A percentile compares a stretch with the other conserved stretches of the same genome.
phyloP scores from a whole-genome alignment of 2,329 filamentous ascomycete species.

The Metarhizium brunneum region DNA sequence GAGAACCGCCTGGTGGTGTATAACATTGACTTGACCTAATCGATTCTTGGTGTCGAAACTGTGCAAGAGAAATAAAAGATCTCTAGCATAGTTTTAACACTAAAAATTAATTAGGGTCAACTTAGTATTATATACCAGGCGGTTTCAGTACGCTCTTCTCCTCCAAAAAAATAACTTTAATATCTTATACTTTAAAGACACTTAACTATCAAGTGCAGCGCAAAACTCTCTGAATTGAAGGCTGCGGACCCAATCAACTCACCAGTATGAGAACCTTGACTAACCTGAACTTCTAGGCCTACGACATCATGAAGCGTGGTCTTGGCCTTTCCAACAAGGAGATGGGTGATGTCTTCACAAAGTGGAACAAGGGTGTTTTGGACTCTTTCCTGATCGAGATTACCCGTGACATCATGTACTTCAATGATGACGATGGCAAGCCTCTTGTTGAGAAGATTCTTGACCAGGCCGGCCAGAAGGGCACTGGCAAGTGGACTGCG shows the following conservation, averaged over 20 bases:
- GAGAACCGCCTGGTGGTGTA: no score
- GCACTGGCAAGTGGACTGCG: conserved; percentile 99
- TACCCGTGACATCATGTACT: conserved; percentile 97
- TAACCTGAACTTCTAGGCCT: conserved; percentile 52
- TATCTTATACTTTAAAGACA: no score
- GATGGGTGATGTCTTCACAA: conserved; percentile 85
- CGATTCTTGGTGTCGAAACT: no score
- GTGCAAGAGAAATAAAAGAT: no score
- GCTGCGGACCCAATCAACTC: neutral
- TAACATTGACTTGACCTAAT: no score
- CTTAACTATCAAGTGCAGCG: no score
- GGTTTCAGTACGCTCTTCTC: no score
- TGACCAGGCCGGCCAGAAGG: conserved; percentile 97
- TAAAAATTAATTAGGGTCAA: no score
- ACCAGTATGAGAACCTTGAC: neutral
- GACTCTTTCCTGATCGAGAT: conserved; percentile 99
- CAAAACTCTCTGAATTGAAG: no score
- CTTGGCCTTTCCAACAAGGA: conserved; percentile 84
- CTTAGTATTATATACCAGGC: no score
- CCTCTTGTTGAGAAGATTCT: conserved; percentile 97
- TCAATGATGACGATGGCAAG: conserved; percentile 86
- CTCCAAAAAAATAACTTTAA: no score
- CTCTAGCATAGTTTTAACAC: no score
- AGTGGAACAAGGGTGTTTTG: conserved; percentile 98
- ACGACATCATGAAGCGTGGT: conserved; percentile 99